Base-by-base conservation (phyloP, 2,329 filamentous ascomycete genomes). In the Colletotrichum sidae region DNA sequence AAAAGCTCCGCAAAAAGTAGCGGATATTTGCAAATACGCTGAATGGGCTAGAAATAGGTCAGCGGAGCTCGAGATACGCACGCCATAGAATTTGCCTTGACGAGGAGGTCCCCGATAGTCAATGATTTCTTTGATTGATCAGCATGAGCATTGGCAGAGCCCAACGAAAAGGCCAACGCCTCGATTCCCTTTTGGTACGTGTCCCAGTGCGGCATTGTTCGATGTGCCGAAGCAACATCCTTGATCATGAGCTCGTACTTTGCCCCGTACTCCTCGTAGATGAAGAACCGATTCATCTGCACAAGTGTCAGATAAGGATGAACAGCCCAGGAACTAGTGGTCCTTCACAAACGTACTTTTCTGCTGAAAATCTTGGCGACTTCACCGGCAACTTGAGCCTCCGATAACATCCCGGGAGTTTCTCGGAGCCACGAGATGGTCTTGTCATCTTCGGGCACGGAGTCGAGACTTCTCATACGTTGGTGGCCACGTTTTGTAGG, bases 191-290 rank as follows among this genome's bases (percentile, higher is more conserved):
- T 90, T 72, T 97, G 94, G 73, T 94, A 95, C 6, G 87, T 85
- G 49, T 90, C 86, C 92, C 93, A 97, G 55, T 91, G 85, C 33
- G 88, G 88, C 70, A 92, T 86, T 7, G 85, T 86, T 65, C 89
- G 86, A 68, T 92, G 88, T 13, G 90, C 84, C 34, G 89, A 84
- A 39, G 89, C 87, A 41, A 96, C 81, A 68, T 97, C 93, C 69
- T 91, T 89, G 51, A 91, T 88, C 83, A 97, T 92, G 69, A 93
- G 84, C 70, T 96, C 93, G 76, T 96, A 97, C 74, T 95, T 95
- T 55, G 92, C 91, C 41, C 92, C 92, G 75, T 97, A 99, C 71
- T 97, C 92, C 78, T 97, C 92, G 74, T 99, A 99, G 54, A 91
- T 84, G 73, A 92, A 91, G 78, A 98, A 96, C 0, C 89, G 88